Evolutionary conservation across 2,329 filamentous ascomycete species (phyloP).

Genomic region (Botryosphaeria dothidea): DNA sequence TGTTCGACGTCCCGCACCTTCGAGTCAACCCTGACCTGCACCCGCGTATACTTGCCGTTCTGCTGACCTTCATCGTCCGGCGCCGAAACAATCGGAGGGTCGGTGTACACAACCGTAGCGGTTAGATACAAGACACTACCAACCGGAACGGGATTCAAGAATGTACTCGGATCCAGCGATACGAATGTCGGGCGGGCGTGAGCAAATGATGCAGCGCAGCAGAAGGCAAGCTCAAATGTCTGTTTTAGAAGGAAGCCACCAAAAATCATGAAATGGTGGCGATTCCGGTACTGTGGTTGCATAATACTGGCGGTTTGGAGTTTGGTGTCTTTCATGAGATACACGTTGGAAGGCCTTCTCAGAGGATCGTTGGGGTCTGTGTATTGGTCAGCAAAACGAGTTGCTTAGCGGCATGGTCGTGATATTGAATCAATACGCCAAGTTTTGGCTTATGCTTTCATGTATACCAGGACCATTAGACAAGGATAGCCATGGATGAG

Average conservation of each 20-base stretch:
- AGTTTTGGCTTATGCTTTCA: no score
- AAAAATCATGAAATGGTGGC: conserved; percentile 78
- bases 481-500: no score
- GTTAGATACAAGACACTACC: conserved; percentile 74
- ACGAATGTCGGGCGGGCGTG: conserved; percentile 71
- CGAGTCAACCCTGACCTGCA: conserved; percentile 71
- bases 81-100: conserved; percentile 53
- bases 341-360: conserved; percentile 58
- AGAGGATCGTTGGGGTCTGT: conserved; percentile 55
- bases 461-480: no score
- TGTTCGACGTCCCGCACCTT: conserved; percentile 74
- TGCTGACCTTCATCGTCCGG: conserved; percentile 32
- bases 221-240: conserved; percentile 76
- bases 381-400: not conserved
- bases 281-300: conserved; percentile 71
- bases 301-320: conserved; percentile 71
- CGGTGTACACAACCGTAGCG: conserved; percentile 71
- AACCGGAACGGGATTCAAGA: conserved; percentile 74
- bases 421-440: no score
- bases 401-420: not conserved
- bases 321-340: conserved; percentile 63
- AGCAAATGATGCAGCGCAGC: conserved; percentile 70
- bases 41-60: conserved; percentile 53
- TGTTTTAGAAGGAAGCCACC: conserved; percentile 74
- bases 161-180: conserved; percentile 71